phyloP scores from a whole-genome alignment of 2,329 filamentous ascomycete genomes.

The Emydomyces testavorans region DNA sequence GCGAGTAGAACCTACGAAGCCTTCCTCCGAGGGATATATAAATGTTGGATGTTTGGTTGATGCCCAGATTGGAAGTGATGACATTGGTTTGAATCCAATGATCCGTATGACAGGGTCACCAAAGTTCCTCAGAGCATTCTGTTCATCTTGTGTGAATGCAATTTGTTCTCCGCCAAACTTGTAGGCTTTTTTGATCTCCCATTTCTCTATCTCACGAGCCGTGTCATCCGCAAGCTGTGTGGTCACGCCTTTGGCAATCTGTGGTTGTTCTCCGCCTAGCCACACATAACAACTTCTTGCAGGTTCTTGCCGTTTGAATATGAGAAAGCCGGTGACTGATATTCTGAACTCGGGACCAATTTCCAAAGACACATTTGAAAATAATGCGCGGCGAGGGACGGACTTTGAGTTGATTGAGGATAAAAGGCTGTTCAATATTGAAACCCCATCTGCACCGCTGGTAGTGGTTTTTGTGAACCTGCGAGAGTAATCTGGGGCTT shows the following conservation, averaged over 20 bases:
- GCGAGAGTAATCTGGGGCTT: conserved; percentile 48
- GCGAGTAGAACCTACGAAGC: conserved; percentile 78
- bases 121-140: conserved; percentile 64
- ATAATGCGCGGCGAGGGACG: conserved; percentile 70
- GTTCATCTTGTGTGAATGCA: conserved; percentile 73
- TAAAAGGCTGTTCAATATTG: conserved; percentile 65
- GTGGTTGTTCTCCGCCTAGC: conserved; percentile 70
- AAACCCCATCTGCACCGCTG: conserved; percentile 63
- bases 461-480: conserved; percentile 42
- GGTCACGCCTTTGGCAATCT: conserved; percentile 66
- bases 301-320: conserved; percentile 73
- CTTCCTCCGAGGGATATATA: conserved; percentile 85
- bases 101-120: conserved; percentile 74
- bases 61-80: conserved; percentile 67
- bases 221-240: conserved; percentile 67
- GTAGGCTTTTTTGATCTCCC: conserved; percentile 80
- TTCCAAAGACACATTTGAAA: conserved; percentile 77
- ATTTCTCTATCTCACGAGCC: conserved; percentile 62
- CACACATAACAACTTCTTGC: conserved; percentile 79
- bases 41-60: conserved; percentile 78
- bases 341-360: conserved; percentile 75
- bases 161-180: conserved; percentile 91
- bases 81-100: conserved; percentile 82
- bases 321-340: conserved; percentile 83
- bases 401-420: conserved; percentile 87